Conservation (phyloP, 768 basidiomycete species). For the Hemileccinum rubropunctum region DNA sequence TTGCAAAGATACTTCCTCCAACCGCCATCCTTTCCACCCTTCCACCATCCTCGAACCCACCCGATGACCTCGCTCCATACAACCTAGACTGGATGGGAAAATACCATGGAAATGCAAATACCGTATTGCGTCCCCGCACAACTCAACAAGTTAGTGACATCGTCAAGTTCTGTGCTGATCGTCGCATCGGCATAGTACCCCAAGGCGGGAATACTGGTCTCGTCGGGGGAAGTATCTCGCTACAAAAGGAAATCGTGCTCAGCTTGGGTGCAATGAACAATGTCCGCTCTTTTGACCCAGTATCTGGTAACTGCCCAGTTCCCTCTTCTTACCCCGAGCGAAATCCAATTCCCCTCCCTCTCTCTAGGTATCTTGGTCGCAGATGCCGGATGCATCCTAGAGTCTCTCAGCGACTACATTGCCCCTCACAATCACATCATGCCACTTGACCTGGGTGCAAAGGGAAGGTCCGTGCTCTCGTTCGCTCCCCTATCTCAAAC, state of each 20-base stretch:
- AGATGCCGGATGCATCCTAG: constrained; percentile 93
- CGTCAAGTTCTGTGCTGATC: constrained; percentile 80
- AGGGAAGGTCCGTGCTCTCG: constrained; percentile 70
- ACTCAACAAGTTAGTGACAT: constrained; percentile 87
- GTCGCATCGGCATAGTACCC: constrained; percentile 86
- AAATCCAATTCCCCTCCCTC: constrained; percentile 4
- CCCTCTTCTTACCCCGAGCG: constrained; percentile 1
- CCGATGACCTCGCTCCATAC: constrained; percentile 69
- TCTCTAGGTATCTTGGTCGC: constrained; percentile 80
- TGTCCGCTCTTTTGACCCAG: constrained; percentile 79
- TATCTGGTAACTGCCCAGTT: constrained; percentile 55
- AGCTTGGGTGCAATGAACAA: constrained; percentile 80
- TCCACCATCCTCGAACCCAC: constrained; percentile 42
- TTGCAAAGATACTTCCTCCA: constrained; percentile 60
- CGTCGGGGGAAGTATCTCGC: constrained; percentile 91
- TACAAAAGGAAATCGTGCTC: constrained; percentile 84
- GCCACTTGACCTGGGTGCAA: constrained; percentile 94
- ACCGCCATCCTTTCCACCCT: constrained; percentile 69
- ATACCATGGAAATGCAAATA: constrained; percentile 79
- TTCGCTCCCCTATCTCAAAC: background rate
- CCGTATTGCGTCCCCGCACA: constrained; percentile 86
- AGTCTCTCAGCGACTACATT: constrained; percentile 82
- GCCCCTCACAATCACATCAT: constrained; percentile 90
- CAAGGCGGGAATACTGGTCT: constrained; percentile 99
- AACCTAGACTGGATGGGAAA: constrained; percentile 98